Conservation (phyloP, 257 asterid genomes). For the Capsicum baccatum region DNA sequence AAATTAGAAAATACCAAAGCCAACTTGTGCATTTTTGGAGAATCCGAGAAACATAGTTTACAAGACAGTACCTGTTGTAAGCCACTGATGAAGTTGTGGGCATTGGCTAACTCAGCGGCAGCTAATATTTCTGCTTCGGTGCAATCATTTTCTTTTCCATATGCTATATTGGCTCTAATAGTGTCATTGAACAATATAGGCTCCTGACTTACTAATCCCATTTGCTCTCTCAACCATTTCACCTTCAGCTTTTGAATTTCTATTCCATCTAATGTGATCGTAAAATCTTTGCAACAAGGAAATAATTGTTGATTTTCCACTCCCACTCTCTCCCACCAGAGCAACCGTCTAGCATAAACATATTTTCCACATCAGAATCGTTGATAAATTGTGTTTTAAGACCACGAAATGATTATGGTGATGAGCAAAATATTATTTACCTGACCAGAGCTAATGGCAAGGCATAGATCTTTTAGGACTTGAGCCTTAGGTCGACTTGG, state of each 20-base stretch:
- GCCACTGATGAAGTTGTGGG: slow-evolving; percentile 52
- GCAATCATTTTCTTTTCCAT: slow-evolving; percentile 54
- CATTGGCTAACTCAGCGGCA: slow-evolving; percentile 58
- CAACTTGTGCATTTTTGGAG: not conserved
- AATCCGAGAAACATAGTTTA: not conserved
- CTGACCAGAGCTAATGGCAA: slow-evolving; percentile 77
- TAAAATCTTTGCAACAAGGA: slow-evolving; percentile 59
- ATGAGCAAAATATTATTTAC: slow-evolving; percentile 34
- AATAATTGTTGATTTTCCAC: slow-evolving; percentile 60
- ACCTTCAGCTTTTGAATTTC: slow-evolving; percentile 40
- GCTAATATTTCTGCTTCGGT: slow-evolving; percentile 51
- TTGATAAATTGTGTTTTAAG: not conserved
- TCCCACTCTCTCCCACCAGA: slow-evolving; percentile 63
- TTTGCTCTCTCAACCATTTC: slow-evolving; percentile 60
- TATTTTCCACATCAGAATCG: not conserved
- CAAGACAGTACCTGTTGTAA: slow-evolving; percentile 42
- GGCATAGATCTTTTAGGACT: slow-evolving; percentile 64
- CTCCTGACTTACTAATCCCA: slow-evolving; percentile 66
- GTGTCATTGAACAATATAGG: slow-evolving; percentile 54
- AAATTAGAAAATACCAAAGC: no score
- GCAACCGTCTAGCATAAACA: slow-evolving; percentile 53
- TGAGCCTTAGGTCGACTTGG: slow-evolving; percentile 83
- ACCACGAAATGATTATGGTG: not conserved
- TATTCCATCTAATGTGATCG: slow-evolving; percentile 45
- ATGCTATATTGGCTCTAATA: slow-evolving; percentile 53